phyloP scores from a whole-genome alignment of 352 stramenopile species.

The Phytophthora lateralis region DNA sequence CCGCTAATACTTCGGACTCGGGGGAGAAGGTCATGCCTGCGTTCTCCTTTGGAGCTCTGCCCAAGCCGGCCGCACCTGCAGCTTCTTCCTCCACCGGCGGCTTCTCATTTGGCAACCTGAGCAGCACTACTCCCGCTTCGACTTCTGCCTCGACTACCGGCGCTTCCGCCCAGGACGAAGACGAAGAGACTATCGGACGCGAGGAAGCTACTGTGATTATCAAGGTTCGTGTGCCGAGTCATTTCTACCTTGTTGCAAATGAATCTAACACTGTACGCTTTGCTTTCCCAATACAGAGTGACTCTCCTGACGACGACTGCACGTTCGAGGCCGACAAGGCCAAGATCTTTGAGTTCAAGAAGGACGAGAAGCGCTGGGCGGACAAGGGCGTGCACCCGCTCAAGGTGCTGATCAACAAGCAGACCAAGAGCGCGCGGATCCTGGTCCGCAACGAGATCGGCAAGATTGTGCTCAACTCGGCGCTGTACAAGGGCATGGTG shows the following conservation, averaged over 20 bases:
- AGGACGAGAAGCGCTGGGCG: slow-evolving; percentile 87
- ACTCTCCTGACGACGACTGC: slow-evolving; percentile 72
- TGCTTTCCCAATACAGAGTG: slow-evolving; percentile 41
- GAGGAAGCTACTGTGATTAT: slow-evolving; percentile 88
- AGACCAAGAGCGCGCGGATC: slow-evolving; percentile 70
- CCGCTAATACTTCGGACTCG: slow-evolving; percentile 22
- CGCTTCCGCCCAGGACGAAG: slow-evolving; percentile 48
- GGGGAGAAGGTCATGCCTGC: slow-evolving; percentile 42
- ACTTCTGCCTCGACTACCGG: slow-evolving; percentile 23
- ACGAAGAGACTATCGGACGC: slow-evolving; percentile 82
- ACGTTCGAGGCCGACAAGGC: slow-evolving; percentile 80
- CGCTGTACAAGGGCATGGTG: slow-evolving; percentile 79
- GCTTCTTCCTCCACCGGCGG: slow-evolving; percentile 33
- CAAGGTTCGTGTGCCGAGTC: slow-evolving; percentile 54
- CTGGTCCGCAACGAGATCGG: slow-evolving; percentile 85
- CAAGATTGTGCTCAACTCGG: slow-evolving; percentile 87
- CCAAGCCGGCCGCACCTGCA: slow-evolving; percentile 28
- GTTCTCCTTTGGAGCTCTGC: slow-evolving; percentile 51
- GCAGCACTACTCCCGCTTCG: slow-evolving; percentile 21
- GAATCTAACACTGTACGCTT: slow-evolving; percentile 3
- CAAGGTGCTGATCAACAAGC: slow-evolving; percentile 80
- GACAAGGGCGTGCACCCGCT: slow-evolving; percentile 86
- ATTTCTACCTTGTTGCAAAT: background rate
- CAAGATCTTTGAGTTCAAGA: slow-evolving; percentile 88
- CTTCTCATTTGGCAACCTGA: slow-evolving; percentile 53